Base-by-base conservation (phyloP, 148 eudicot genomes). In the Mesembryanthemum crystallinum region DNA sequence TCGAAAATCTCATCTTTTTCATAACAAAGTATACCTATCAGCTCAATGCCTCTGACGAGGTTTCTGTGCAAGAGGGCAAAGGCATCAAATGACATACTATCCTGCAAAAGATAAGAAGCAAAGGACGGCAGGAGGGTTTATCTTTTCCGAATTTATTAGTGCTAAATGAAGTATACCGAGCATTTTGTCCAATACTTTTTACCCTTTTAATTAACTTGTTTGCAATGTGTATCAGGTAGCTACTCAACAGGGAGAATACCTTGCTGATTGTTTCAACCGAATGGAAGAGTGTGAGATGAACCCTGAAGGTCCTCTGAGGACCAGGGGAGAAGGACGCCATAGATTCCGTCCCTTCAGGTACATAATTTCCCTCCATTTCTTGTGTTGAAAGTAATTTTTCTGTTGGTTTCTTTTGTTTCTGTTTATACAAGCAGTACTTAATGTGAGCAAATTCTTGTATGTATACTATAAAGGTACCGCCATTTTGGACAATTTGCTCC, bases 401-500 rank as follows among this genome's bases (percentile, higher is more conserved):
- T 45, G 4, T 47, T 68, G 64, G 13, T 27, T 67, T 45, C 6
- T 65, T 15, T 8, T n/a, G 24, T 24, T 20, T 47, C 5, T 49
- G 14, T 5, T 20, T 39, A 24, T 5, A 5, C 8, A 24, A n/a
- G n/a, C n/a, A n/a, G n/a, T n/a, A n/a, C n/a, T n/a, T n/a, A n/a
- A n/a, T n/a, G n/a, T n/a, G n/a, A n/a, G n/a, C n/a, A n/a, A n/a
- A 1, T 8, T 24, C 3, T 67, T 28, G 18, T 25, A 17, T 37
- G 49, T 63, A 59, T 5, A 18, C 20, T 55, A 7, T 25, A 28
- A 39, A 89, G 92, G 88, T 89, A 89, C 83, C 83, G 71, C 69
- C 92, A 89, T 78, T 76, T 89, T 17, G 92, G 90, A 54, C 92
- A 89, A 71, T 89, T 89, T 82, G 92, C 92, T 69, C 92, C 92